phyloP scores from a whole-genome alignment of 441 rosid genomes.

The Euphorbia corollata region DNA sequence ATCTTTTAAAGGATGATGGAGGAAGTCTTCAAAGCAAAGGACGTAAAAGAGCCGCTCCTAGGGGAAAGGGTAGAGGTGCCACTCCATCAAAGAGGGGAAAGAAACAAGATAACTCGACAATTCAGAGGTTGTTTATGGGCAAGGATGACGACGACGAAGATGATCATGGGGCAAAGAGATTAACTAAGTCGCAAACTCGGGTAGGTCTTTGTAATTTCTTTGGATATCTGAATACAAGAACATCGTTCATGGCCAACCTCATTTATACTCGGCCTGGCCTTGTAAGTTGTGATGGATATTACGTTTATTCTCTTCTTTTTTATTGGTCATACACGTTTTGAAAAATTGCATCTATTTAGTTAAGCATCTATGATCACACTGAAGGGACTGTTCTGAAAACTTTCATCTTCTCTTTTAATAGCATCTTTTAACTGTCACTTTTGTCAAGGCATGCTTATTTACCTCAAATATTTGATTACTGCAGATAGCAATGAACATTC shows the following conservation, averaged over 20 bases:
- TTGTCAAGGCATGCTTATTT: not conserved
- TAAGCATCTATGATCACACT: too few species aligned
- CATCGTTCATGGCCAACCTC: too few species aligned
- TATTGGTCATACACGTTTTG: too few species aligned
- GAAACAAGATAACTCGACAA: constrained; percentile 53
- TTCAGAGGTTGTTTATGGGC: constrained; percentile 50
- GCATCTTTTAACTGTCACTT: not conserved
- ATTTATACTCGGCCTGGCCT: too few species aligned
- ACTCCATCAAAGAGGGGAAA: constrained; percentile 70
- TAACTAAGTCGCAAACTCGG: constrained; percentile 62
- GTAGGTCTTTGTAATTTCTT: constrained; percentile 29
- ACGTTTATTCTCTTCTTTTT: too few species aligned
- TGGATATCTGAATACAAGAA: too few species aligned
- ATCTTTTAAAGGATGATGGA: constrained; percentile 40
- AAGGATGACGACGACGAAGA: constrained; percentile 71
- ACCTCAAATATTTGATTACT: too few species aligned
- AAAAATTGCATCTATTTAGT: too few species aligned
- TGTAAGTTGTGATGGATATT: too few species aligned
- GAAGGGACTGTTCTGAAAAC: too few species aligned
- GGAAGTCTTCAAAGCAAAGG: constrained; percentile 41
- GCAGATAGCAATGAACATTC: not conserved
- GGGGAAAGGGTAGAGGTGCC: constrained; percentile 64
- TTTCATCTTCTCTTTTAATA: not conserved
- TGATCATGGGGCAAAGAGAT: constrained; percentile 47
- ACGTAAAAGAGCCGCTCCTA: constrained; percentile 67